Percentiles rank a stretch among this genome's conserved stretches.
These are phyloP conservation scores for Phaseolus lunatus DNA, from an alignment of 306 rosid species.

Conservation along the genomic window DNA sequence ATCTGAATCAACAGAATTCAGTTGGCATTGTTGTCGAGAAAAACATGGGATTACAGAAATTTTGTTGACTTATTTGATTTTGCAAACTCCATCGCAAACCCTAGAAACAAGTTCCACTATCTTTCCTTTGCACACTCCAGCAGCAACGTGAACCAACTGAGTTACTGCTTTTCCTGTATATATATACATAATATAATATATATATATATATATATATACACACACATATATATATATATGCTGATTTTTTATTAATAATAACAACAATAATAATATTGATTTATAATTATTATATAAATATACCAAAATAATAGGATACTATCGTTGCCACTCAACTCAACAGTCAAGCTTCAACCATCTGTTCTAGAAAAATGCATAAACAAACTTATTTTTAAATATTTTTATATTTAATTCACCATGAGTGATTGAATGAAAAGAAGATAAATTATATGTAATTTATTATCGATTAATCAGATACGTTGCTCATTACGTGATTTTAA, in stretches of 20 bases:
- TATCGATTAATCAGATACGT: too few species aligned
- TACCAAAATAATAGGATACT: not conserved
- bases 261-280: not conserved
- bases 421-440: too few species aligned
- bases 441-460: too few species aligned
- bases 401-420: too few species aligned
- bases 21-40: constrained; percentile 13
- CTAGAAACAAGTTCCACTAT: constrained; percentile 18
- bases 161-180: not conserved
- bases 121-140: constrained; percentile 6
- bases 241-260: too few species aligned
- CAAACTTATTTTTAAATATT: too few species aligned
- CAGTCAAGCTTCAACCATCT: constrained; percentile 17
- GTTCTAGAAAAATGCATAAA: not conserved
- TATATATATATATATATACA: too few species aligned
- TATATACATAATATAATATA: too few species aligned
- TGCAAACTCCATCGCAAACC: constrained; percentile 5
- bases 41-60: not conserved
- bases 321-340: constrained; percentile 22
- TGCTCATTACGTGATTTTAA: too few species aligned
- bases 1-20: not conserved
- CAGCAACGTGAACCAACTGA: constrained; percentile 26
- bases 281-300: not conserved
- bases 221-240: too few species aligned
- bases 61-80: constrained; percentile 4